A percentile compares a stretch with the other conserved stretches of the same genome.
Evolutionary conservation across 352 stramenopile species (phyloP).

Genomic region (Pythium pectinolyticum): DNA sequence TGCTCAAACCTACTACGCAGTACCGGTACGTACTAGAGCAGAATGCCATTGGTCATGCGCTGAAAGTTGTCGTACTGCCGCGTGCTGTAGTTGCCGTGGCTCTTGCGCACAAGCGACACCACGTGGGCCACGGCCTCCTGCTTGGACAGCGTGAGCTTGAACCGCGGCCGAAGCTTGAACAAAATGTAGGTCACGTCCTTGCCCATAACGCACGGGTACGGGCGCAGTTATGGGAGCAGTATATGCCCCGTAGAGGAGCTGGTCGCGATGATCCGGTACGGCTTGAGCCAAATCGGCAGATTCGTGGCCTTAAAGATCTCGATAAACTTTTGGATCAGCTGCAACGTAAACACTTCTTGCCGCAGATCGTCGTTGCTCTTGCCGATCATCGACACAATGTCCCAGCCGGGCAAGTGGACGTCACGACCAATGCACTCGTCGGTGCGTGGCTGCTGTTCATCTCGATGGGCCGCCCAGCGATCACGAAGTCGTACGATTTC

Average conservation of each 20-base stretch:
- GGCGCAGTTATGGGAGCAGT: no score
- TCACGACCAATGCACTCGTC: constrained; percentile 89
- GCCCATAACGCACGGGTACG: constrained; percentile 95
- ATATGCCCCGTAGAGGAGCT: constrained; percentile 93
- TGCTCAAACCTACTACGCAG: neutral
- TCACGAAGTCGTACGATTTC: constrained; percentile 94
- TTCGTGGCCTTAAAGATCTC: constrained; percentile 96
- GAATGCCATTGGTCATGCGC: constrained; percentile 93
- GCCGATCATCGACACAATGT: constrained; percentile 96
- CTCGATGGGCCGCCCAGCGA: constrained; percentile 63
- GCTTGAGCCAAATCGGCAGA: constrained; percentile 94
- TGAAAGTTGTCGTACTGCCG: constrained; percentile 94
- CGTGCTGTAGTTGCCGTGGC: constrained; percentile 92
- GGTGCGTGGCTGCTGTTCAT: constrained; percentile 87
- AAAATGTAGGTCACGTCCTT: constrained; percentile 86
- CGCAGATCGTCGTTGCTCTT: constrained; percentile 99
- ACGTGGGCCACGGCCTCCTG: constrained; percentile 90
- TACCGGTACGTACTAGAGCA: constrained; percentile 48
- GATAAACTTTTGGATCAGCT: constrained; percentile 97
- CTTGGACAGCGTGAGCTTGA: constrained; percentile 87
- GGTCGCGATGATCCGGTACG: constrained; percentile 97
- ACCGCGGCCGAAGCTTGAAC: constrained; percentile 80
- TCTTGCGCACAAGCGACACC: constrained; percentile 89
- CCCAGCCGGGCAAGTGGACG: constrained; percentile 89
- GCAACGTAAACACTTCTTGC: constrained; percentile 99